Evolutionary conservation across 2,329 filamentous ascomycete genomes (phyloP), one percentile per base, ranked within the genome.

Genomic region (Claviceps maximensis): DNA sequence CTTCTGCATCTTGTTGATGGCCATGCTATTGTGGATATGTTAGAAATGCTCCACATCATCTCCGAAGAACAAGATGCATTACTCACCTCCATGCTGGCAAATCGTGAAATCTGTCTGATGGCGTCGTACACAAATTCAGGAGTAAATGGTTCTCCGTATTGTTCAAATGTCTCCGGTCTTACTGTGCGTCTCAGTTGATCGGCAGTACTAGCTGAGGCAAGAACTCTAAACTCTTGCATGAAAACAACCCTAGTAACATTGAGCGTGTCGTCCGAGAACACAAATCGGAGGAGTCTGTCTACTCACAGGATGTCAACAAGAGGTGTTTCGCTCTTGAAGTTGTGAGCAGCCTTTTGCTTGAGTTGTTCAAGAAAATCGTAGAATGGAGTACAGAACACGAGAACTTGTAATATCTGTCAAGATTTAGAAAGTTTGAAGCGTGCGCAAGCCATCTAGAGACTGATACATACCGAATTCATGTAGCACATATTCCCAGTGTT

Each of bases 401-500:
- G 80, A 65, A 94, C 87, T 84, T 98, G 93, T 59, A 98, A 78
- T 67, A 97, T 84, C 89, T 95, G 59, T 8, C 44, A 8, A 8
- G 40, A 31, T 60, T 78, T 63, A 77, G 69, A 59, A 52, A 10
- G 7, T 17, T 36, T 29, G 19, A 36, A 9, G 48, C 17, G n/a
- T 17, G 13, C 17, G 27, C 4, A 15, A 47, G 5, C n/a, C 15
- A 4, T 23, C 42, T 47, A 19, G 33, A 25, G 19, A 50, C 12
- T n/a, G 17, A 45, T n/a, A 73, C 87, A 72, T 77, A 95, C 91
- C 58, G 93, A 96, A 74, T 97, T 98, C 93, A 98, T 97, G 71
- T 98, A 98, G 71, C 93, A 98, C 87, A 97, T 94, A 66, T 98
- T 97, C 49, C 93, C 93, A 42, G 91, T 94, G 70, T 98, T 98